Percentiles rank a stretch among this genome's conserved stretches.
phyloP scores from a whole-genome alignment of 2,329 filamentous ascomycete genomes.

The Pseudogymnoascus verrucosus region DNA sequence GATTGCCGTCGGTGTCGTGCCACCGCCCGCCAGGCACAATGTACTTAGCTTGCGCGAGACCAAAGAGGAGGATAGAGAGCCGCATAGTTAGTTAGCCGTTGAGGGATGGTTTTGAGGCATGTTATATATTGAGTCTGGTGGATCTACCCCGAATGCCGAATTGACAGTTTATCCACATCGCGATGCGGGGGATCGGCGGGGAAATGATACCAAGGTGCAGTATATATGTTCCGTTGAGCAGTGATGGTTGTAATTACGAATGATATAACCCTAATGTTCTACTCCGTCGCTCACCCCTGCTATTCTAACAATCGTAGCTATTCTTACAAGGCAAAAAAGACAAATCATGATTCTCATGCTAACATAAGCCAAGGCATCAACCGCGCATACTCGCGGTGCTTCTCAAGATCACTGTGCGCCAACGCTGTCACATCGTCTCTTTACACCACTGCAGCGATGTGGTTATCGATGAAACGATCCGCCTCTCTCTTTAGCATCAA shows the following conservation, averaged over 20 bases:
- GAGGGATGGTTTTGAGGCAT: not conserved
- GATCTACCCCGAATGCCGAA: not conserved
- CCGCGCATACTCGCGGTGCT: slow-evolving; percentile 79
- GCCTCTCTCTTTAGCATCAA: slow-evolving; percentile 15
- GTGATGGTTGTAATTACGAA: not conserved
- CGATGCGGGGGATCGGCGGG: not conserved
- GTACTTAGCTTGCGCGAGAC: slow-evolving; percentile 36
- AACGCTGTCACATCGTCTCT: slow-evolving; percentile 71
- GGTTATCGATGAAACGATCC: slow-evolving; percentile 12
- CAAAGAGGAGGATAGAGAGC: not conserved
- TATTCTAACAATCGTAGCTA: not conserved
- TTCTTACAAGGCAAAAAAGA: not conserved
- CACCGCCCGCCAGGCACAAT: slow-evolving; percentile 55
- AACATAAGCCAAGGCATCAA: slow-evolving; percentile 65
- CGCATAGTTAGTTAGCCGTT: not conserved
- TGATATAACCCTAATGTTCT: not conserved
- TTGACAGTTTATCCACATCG: not conserved
- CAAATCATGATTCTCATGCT: not conserved
- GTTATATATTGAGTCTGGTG: not conserved
- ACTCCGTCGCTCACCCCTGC: not conserved
- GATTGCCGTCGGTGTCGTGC: slow-evolving; percentile 50
- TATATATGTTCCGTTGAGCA: not conserved
- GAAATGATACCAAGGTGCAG: not conserved
- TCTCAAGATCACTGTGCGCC: slow-evolving; percentile 79
- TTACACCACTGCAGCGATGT: slow-evolving; percentile 10